These are phyloP conservation scores for Pleurotus citrinopileatus DNA, from an alignment of 768 basidiomycete species.

Conservation along the genomic window DNA sequence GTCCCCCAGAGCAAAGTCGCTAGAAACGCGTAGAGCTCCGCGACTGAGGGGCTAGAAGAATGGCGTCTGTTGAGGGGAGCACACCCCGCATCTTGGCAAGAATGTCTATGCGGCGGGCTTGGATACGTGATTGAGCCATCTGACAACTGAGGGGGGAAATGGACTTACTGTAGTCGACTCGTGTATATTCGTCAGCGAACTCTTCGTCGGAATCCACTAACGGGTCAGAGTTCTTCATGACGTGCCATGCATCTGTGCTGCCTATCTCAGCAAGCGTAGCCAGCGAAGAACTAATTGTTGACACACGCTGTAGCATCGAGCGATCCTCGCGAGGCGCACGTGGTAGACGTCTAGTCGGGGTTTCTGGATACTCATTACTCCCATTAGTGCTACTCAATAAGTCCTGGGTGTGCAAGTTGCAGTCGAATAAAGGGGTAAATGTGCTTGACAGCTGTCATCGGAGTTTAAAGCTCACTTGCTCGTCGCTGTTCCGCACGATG, in stretches of 20 bases:
- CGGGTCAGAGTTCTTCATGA: slow-evolving; percentile 59
- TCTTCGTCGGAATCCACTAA: slow-evolving; percentile 76
- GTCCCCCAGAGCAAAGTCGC: no score
- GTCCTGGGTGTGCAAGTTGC: no score
- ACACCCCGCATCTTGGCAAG: slow-evolving; percentile 50
- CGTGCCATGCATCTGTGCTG: slow-evolving; percentile 68
- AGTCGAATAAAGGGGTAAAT: no score
- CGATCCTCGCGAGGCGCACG: slow-evolving; percentile 26
- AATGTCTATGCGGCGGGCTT: slow-evolving; percentile 52
- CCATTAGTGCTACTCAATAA: no score
- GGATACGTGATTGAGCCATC: slow-evolving; percentile 2
- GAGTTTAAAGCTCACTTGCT: no score
- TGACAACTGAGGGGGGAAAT: not conserved
- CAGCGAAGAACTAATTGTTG: slow-evolving; percentile 9
- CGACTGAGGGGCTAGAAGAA: not conserved
- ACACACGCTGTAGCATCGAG: slow-evolving; percentile 47
- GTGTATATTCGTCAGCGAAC: slow-evolving; percentile 56
- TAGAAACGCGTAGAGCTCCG: not conserved
- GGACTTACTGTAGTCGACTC: slow-evolving; percentile 63
- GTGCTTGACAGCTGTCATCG: no score
- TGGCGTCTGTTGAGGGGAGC: slow-evolving; percentile 10
- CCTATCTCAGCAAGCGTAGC: slow-evolving; percentile 11
- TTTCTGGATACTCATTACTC: slow-evolving; percentile 1
- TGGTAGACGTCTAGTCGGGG: slow-evolving; percentile 10
- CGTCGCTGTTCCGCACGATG: no score